Evolutionary conservation across 2,329 filamentous ascomycete genomes (phyloP), one percentile per base, ranked within the genome.

Genomic region (Penicillium verrucosum): DNA sequence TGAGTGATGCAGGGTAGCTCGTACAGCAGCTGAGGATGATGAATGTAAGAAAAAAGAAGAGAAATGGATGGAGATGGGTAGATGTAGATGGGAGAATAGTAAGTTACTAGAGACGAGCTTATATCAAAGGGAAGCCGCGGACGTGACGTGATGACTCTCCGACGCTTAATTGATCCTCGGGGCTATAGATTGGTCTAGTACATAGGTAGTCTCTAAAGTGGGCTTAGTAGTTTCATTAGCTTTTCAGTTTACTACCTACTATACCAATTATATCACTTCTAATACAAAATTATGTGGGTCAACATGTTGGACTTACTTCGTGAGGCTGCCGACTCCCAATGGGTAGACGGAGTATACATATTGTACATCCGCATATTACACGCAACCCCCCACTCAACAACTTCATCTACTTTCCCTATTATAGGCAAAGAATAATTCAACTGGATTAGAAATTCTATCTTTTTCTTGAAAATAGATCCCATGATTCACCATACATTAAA

Each of bases 121-220:
- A 51, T 58, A 48, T 48, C 37, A 32, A 36, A 36, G 52, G 44
- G 46, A 38, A 48, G 45, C 34, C 10, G 34, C 60, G 42, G 51
- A 45, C 40, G 58, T 63, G 63, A 65, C 63, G 61, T 65, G 60
- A 64, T 46, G 59, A 62, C 62, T 63, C 56, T 56, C 37, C 47
- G 37, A 43, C 27, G 36, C 29, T 51, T 38, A 34, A 29, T 34
- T 23, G 50, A 34, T 25, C 46, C 21, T 12, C 44, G 34, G 27
- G 30, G n/a, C n/a, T 43, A 23, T 11, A 30, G 10, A 16, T n/a
- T 27, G 29, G 25, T 10, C 29, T 25, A 29, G 18, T 18, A 18
- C 18, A 18, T 18, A 18, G 18, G 18, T 18, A 21, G 12, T 11
- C n/a, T 52, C 50, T 18, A 37, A 45, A 23, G 40, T 51, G 32